Percentiles rank a stretch among this genome's conserved stretches.
phyloP scores from a whole-genome alignment of 1,284 basidiomycete genomes.

The Tremellales sp. region DNA sequence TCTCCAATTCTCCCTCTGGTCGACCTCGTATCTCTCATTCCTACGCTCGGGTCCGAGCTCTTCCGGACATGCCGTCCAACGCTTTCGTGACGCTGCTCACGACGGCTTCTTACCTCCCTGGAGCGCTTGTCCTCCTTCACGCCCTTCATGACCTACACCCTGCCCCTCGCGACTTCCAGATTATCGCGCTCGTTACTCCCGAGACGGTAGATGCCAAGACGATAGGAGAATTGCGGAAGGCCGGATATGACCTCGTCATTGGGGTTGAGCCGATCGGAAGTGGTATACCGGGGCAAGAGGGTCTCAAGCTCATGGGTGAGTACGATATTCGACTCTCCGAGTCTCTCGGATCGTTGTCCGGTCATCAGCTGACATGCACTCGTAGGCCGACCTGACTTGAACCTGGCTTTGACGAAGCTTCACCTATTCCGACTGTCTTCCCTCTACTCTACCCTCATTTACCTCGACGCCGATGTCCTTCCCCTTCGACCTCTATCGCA shows the following conservation, averaged over 20 bases:
- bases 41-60: too few relatives aligned
- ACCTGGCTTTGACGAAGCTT: conserved; percentile 87
- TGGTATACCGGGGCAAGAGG: conserved; percentile 54
- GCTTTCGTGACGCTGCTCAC: conserved; percentile 88
- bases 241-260: conserved; percentile 73
- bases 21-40: too few relatives aligned
- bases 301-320: conserved; percentile 78
- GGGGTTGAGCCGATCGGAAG: conserved; percentile 80
- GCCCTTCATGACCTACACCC: conserved; percentile 76
- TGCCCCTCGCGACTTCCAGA: conserved; percentile 64
- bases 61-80: conserved; percentile 17
- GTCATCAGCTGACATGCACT: neutral
- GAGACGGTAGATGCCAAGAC: conserved; percentile 83
- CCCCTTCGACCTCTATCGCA: conserved; percentile 81
- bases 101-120: conserved; percentile 84
- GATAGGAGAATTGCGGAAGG: conserved; percentile 72
- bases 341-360: neutral
- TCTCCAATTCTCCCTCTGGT: too few relatives aligned
- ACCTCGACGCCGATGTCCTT: conserved; percentile 93
- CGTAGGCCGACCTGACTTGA: conserved; percentile 84
- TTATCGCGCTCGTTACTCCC: conserved; percentile 90
- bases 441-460: conserved; percentile 77
- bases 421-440: conserved; percentile 87
- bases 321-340: conserved; percentile 14
- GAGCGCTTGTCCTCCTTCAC: conserved; percentile 78